Evolutionary conservation across 495 filamentous ascomycete genomes (phyloP).

Genomic region (Margaritispora aquatica): DNA sequence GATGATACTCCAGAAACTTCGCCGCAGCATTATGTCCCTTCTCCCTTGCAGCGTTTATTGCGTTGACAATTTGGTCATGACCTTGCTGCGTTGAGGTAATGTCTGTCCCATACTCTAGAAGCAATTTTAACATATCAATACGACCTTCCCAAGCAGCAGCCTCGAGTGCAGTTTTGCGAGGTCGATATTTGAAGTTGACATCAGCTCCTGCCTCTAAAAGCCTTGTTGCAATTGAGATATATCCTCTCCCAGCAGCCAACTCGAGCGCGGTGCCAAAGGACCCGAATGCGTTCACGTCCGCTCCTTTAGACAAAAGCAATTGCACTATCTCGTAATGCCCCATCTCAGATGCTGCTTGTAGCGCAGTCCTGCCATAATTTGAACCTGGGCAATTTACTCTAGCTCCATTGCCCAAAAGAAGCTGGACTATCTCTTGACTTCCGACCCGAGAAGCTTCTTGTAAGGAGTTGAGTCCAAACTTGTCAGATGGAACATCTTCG

Average conservation of each 20-base stretch:
- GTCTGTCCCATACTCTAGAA: not conserved
- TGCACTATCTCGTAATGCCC: not conserved
- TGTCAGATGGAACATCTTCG: not conserved
- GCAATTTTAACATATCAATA: not conserved
- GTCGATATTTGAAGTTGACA: not conserved
- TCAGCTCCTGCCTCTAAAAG: not conserved
- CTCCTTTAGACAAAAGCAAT: not conserved
- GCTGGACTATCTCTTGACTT: constrained; percentile 7
- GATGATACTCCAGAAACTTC: not conserved
- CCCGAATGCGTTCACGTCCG: constrained; percentile 2
- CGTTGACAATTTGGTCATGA: not conserved
- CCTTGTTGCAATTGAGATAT: not conserved
- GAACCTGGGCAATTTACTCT: constrained; percentile 5
- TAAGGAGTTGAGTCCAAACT: not conserved
- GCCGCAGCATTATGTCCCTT: not conserved
- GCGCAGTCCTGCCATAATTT: constrained; percentile 7
- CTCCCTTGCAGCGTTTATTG: not conserved
- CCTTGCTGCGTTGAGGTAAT: not conserved
- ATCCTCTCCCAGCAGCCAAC: not conserved
- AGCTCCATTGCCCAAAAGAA: constrained; percentile 13
- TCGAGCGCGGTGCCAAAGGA: not conserved
- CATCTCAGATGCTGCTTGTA: constrained; percentile 18
- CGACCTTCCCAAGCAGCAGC: not conserved
- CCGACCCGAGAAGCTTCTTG: constrained; percentile 8
- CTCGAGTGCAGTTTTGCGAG: not conserved